Percentiles rank a stretch among this genome's conserved stretches.
Conservation (phyloP, 2,329 filamentous ascomycete species). For the Hawksworthiomyces lignivorus region DNA sequence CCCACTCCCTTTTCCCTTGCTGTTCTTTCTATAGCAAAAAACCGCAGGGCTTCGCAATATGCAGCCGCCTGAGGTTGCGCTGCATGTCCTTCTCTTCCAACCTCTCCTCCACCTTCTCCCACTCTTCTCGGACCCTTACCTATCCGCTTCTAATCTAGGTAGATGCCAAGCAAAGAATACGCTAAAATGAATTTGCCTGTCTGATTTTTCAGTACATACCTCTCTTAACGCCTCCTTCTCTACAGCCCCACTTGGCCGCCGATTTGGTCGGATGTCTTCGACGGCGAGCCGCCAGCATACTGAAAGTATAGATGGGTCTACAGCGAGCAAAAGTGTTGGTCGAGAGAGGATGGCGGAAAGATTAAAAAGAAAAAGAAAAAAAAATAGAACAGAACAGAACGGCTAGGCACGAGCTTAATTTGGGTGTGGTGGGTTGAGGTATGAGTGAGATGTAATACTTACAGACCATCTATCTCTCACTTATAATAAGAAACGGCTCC, state of each 20-base stretch:
- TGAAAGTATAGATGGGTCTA: too few relatives aligned
- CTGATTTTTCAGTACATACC: too few relatives aligned
- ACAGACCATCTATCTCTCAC: neutral
- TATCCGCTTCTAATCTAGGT: conserved; percentile 5
- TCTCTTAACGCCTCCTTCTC: conserved; percentile 3
- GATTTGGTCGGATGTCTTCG: conserved; percentile 1
- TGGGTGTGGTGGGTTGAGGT: neutral
- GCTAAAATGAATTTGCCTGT: too few relatives aligned
- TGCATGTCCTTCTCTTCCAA: neutral
- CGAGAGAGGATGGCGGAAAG: too few relatives aligned
- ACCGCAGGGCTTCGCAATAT: neutral
- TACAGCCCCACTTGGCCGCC: conserved; percentile 3
- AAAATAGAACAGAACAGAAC: neutral
- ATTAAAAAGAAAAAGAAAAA: neutral
- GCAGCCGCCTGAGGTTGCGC: conserved; percentile 2
- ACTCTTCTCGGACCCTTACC: neutral
- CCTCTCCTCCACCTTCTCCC: neutral
- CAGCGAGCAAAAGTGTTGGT: too few relatives aligned
- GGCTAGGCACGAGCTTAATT: conserved; percentile 5
- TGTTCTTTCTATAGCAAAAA: too few relatives aligned
- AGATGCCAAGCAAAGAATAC: neutral
- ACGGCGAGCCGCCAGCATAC: conserved; percentile 9
- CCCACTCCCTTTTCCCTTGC: too few relatives aligned
- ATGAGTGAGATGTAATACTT: too few relatives aligned
- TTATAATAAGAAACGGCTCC: conserved; percentile 8